Percentiles rank a stretch among this genome's conserved stretches.
phyloP scores from a whole-genome alignment of 257 asterid species.

The Solanum medicagineum region DNA sequence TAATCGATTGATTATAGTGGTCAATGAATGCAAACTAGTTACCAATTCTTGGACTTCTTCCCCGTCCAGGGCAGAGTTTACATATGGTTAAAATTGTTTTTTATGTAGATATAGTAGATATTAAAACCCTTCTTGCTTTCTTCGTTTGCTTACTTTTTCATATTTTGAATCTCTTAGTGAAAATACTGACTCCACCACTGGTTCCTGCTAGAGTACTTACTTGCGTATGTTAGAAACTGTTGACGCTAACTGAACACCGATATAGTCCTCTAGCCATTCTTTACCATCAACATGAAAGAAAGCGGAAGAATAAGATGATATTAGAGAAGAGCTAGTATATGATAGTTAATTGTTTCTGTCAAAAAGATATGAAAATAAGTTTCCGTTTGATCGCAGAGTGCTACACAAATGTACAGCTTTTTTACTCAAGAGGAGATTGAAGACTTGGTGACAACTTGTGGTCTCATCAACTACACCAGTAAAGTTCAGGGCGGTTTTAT shows the following conservation, averaged over 20 bases:
- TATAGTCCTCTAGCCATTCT: background rate
- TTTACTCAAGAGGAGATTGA: slow-evolving; percentile 73
- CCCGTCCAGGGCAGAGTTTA: background rate
- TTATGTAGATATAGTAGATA: too few relatives aligned
- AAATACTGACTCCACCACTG: too few relatives aligned
- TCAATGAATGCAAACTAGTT: background rate
- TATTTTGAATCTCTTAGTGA: too few relatives aligned
- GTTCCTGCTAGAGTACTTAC: background rate
- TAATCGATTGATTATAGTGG: background rate
- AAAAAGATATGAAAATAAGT: background rate
- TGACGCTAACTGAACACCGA: background rate
- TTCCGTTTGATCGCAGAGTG: slow-evolving; percentile 23
- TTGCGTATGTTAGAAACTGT: background rate
- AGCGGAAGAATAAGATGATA: background rate
- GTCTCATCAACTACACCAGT: slow-evolving; percentile 59
- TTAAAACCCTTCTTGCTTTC: too few relatives aligned
- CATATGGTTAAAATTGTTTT: too few relatives aligned
- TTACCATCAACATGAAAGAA: background rate
- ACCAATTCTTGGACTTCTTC: background rate
- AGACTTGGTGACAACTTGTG: slow-evolving; percentile 69
- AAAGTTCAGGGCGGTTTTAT: slow-evolving; percentile 61
- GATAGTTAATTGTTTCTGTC: background rate
- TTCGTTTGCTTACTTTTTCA: too few relatives aligned
- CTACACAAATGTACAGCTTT: slow-evolving; percentile 30
- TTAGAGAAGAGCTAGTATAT: background rate